Base-by-base conservation (phyloP, 805 yeast species). In the Pichia insulana region DNA sequence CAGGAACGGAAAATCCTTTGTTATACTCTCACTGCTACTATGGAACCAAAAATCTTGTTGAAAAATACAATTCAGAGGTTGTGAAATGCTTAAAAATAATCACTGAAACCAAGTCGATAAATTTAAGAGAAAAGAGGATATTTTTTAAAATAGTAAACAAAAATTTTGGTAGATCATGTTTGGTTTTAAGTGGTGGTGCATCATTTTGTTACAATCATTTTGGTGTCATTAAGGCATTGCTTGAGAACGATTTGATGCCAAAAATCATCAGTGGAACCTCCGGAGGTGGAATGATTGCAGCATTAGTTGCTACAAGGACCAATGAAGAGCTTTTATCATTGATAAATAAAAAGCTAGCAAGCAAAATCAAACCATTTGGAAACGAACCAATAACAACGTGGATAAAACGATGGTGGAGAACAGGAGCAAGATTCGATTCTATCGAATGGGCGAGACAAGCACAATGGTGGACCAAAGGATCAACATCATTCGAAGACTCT, bases 281-380 rank as follows among this genome's bases (percentile, higher is more conserved):
- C 0, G 90, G 92, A 2, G 94, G 94, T 13, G 90, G 88, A 1
- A 61, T 82, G 11, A 76, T 83, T 12, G 89, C 92, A 0, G 84
- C 88, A 0, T 58, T 83, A 32, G 75, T 82, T 0, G 73, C 87
- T 40, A 76, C 86, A 0, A 63, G 89, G 42, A 78, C 86, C 0
- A 73, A 81, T 51, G 79, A 76, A 16, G 94, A 84, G 55, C 67
- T 83, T 34, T 57, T 61, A 26, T 60, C 70, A 40, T 54, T 81
- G 30, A 55, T 84, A 11, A 73, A 64, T 0, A 89, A 90, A 0
- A 69, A 76, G 50, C 55, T 83, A 33, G 81, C 87, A 2, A 53
- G 65, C 18, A 76, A 73, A 45, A 76, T 83, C 42, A 79, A 82
- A 2, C 86, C 88, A 0, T 80, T 88, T 54, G 76, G 74, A 51